Evolutionary conservation across 352 stramenopile species (phyloP), one percentile per base, ranked within the genome.

Genomic region (Pythium dissimile): DNA sequence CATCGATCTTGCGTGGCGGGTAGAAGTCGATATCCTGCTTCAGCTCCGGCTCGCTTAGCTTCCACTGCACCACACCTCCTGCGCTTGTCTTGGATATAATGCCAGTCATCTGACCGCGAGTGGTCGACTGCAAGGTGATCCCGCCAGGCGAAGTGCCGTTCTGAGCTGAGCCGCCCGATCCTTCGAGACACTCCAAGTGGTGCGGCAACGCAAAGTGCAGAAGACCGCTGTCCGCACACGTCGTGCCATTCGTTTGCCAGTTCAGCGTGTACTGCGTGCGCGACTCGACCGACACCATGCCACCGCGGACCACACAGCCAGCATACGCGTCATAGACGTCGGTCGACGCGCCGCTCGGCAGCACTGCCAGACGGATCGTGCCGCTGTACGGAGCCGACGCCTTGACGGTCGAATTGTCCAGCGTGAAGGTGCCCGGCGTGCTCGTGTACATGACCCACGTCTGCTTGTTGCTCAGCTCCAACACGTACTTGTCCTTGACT

Each of bases 401-500:
- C 7, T 79, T 67, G 3, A 89, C 51, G 0, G 75, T 80, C 16
- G 62, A 63, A 20, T 52, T 66, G 26, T 87, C 76, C 16, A 77
- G 52, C 2, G 63, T 80, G 44, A 86, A 72, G 5, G 59, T 75
- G 5, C 69, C 57, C 21, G 68, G 62, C 39, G 73, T 65, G 28
- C 68, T 83, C 1, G 77, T 54, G 52, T 86, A 92, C 30, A 92
- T 46, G n/a, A 92, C 75, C 83, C 83, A 92, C 28, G 68, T 86
- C 57, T 88, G 78, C 15, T 67, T 80, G 64, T 89, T 92, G 62
- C 72, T 71, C 28, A 90, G 59, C 38, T 82, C 49, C 12, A 89
- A 53, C 20, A 83, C 52, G 32, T 84, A 85, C 62, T 88, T 89
- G 50, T 71, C 73, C 8, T 72, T 51, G 6, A 54, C 49, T 20